Percentiles rank a stretch among this genome's conserved stretches.
These are phyloP conservation scores for Tarenaya hassleriana DNA, from an alignment of 345 rosid genomes.

Conservation along the genomic window DNA sequence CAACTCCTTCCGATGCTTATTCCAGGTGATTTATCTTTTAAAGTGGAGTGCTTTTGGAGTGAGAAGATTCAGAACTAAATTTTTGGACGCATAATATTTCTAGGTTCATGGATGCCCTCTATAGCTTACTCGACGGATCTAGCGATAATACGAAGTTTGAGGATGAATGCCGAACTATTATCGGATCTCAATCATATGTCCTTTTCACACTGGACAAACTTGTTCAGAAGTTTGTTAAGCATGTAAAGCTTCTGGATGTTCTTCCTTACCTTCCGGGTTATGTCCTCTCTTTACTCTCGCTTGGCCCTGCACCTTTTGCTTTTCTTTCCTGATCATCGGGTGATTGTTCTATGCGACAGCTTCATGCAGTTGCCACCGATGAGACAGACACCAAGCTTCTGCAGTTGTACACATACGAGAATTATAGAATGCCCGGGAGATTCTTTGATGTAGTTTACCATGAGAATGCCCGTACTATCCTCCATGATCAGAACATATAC, in stretches of 20 bases:
- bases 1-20: constrained; percentile 63
- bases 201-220: constrained; percentile 94
- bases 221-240: constrained; percentile 84
- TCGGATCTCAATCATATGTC: constrained; percentile 92
- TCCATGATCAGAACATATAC: constrained; percentile 82
- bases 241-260: constrained; percentile 38
- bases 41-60: constrained; percentile 7
- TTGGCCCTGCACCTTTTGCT: background rate
- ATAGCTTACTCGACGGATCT: constrained; percentile 87
- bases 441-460: constrained; percentile 65
- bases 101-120: constrained; percentile 91
- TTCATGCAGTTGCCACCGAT: constrained; percentile 73
- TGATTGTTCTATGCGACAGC: constrained; percentile 41
- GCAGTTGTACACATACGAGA: constrained; percentile 77
- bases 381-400: constrained; percentile 90
- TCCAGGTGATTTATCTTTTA: constrained; percentile 50
- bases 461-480: constrained; percentile 77
- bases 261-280: constrained; percentile 8
- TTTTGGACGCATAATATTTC: constrained; percentile 17
- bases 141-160: constrained; percentile 88
- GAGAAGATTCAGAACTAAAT: constrained; percentile 14
- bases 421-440: constrained; percentile 65
- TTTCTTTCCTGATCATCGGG: constrained; percentile 4
- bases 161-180: constrained; percentile 91
- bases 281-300: background rate